Base-by-base conservation (phyloP, 2,329 filamentous ascomycete species). In the Trichoderma asperellum region DNA sequence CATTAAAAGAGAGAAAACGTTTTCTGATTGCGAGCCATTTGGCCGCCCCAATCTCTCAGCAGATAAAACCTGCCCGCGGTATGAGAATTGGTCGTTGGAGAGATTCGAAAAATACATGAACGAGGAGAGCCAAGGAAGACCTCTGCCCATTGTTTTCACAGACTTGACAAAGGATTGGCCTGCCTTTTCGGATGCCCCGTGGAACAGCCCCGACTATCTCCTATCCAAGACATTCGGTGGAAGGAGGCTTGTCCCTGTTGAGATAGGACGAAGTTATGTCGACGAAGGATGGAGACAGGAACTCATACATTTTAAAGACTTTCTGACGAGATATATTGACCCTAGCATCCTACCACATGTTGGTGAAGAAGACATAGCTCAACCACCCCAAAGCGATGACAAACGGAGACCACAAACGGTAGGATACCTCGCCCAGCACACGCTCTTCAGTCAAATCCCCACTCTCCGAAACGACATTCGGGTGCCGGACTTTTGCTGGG, bases 341-440 rank as follows among this genome's bases (percentile, higher is more conserved):
- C 70, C 72, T 78, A 47, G 34, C 37, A 37, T 52, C 24, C 27
- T 40, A 5, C 16, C 35, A 14, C 7, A n/a, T 37, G 72, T 76
- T 74, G 29, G 57, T 72, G 34, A 62, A 32, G 52, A 64, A 32
- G 52, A 63, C 53, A 43, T 18, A 18, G 32, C 32, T 18, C 52
- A 18, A 34, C 12, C 43, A n/a, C 14, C 21, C 21, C 52, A 55
- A 49, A 1, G 10, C 6, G 10, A 18, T 2, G 40, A 24, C 6
- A 52, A 6, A 8, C 47, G 11, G 21, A 12, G n/a, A 24, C 47
- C 47, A 49, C 47, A 53, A 18, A 2, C 7, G 2, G 88, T 85
- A 12, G 93, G 90, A 14, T 99, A 99, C 78, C 88, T 99, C 56
- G 96, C 96, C 10, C 96, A 99, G 77, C 93, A 98, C 80, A 89